A percentile compares a stretch with the other conserved stretches of the same genome.
These are phyloP conservation scores for Plasmodium reichenowi DNA, from an alignment of 169 alveolate species.

Conservation along the genomic window DNA sequence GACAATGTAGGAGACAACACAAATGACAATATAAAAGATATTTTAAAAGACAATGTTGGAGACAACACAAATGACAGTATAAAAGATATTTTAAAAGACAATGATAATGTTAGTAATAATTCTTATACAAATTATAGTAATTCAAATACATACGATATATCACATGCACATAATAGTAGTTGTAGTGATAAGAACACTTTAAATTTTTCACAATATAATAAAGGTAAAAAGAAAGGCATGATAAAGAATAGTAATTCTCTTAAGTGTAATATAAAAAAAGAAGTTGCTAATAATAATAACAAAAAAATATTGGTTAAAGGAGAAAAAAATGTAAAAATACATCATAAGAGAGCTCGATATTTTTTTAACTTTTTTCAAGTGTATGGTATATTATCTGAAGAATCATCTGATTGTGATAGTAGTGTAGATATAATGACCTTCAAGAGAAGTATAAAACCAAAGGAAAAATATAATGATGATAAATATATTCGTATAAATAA, in stretches of 20 bases:
- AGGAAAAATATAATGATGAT: neutral
- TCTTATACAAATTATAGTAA: neutral
- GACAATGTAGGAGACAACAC: neutral
- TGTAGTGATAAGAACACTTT: neutral
- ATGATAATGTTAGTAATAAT: neutral
- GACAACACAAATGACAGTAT: neutral
- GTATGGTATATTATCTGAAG: constrained; percentile 47
- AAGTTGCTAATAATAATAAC: neutral
- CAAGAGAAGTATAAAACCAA: constrained; percentile 10
- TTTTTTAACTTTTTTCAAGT: constrained; percentile 48
- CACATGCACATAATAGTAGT: neutral
- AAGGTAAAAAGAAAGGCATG: neutral
- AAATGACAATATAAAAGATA: neutral
- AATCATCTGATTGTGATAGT: constrained; percentile 30
- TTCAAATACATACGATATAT: neutral
- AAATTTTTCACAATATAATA: neutral
- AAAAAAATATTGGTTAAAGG: neutral
- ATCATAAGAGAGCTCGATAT: constrained; percentile 16
- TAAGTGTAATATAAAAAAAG: neutral
- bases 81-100: neutral
- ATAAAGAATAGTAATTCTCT: neutral
- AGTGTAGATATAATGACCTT: constrained; percentile 12
- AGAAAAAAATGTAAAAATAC: neutral
- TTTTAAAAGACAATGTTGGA: too few species aligned
- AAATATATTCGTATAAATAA: neutral